Percentiles rank a stretch among this genome's conserved stretches.
Evolutionary conservation across 768 basidiomycete genomes (phyloP).

Genomic region (Clitopilus passeckerianus): DNA sequence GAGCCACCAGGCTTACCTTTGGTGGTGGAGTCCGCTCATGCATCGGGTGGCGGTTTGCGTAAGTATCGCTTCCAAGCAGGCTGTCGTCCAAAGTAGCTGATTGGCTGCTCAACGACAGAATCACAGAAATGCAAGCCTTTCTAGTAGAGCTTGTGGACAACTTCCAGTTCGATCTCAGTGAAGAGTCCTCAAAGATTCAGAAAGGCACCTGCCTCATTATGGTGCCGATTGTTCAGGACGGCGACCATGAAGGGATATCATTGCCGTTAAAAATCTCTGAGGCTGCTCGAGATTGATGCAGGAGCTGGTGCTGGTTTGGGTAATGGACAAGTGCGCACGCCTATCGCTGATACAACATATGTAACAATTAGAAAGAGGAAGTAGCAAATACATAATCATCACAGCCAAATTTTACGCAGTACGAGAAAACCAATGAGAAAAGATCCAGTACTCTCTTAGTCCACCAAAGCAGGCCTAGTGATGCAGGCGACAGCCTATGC

Average conservation of each 20-base stretch:
- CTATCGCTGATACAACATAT: too few species aligned
- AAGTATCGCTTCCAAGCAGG: neutral
- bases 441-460: too few species aligned
- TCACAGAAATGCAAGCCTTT: constrained; percentile 54
- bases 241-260: neutral
- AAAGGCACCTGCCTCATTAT: constrained; percentile 9
- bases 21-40: constrained; percentile 42
- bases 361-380: too few species aligned
- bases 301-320: neutral
- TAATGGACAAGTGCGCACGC: too few species aligned
- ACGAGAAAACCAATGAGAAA: too few species aligned
- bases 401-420: too few species aligned
- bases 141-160: constrained; percentile 54
- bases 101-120: neutral
- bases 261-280: neutral
- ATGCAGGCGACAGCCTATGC: neutral
- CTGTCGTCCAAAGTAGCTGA: neutral
- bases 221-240: neutral
- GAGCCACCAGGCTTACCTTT: constrained; percentile 32
- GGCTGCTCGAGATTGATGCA: neutral
- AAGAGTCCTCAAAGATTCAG: constrained; percentile 34
- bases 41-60: constrained; percentile 46
- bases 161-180: constrained; percentile 46
- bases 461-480: too few species aligned
- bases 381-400: too few species aligned